Evolutionary conservation across 495 filamentous ascomycete genomes (phyloP), one percentile per base, ranked within the genome.

Genomic region (Xylaria nigripes): DNA sequence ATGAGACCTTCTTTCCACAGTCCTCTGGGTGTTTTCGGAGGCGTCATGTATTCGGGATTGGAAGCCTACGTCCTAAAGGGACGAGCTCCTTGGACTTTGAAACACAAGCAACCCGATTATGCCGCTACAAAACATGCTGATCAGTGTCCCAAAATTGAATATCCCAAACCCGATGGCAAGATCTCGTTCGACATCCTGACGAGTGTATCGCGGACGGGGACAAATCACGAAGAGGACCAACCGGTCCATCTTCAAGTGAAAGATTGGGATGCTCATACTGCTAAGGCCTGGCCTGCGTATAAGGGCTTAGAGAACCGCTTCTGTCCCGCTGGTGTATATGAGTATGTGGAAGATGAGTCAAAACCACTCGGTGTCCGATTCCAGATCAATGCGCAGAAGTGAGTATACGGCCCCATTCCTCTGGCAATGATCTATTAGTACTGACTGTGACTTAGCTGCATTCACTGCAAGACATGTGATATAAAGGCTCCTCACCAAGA

Each of bases 401-500:
- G 77, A 80, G 89, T 84, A 38, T 40, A n/a, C n/a, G 51, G 18
- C 21, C 13, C 30, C 22, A 45, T 41, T 38, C 24, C 34, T 47
- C 10, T 48, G 9, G 10, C 30, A 10, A 30, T 47, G 48, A 30
- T 15, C 22, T 24, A 25, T 32, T 56, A 62, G 43, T 29, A n/a
- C 56, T 62, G 40, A 64, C 53, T 24, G 42, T 13, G 19, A 21
- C 24, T 21, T 27, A 94, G 91, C 70, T 99, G 93, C 68, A 93
- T 99, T 51, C 93, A 99, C 71, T 99, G 93, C 76, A 99, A 99
- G 81, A 97, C 93, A 3, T 99, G 93, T 66, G 93, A 99, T 70
- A 97, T 99, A 69, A 99, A 99, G 75, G 91, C 86, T 12, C 93
- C 93, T 2, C 81, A 84, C 47, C 93, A 99, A 72, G 93, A 95